A percentile compares a stretch with the other conserved stretches of the same genome.
Evolutionary conservation across 805 yeast species (phyloP).

Genomic region (Kodamaea kaohsiungensis): DNA sequence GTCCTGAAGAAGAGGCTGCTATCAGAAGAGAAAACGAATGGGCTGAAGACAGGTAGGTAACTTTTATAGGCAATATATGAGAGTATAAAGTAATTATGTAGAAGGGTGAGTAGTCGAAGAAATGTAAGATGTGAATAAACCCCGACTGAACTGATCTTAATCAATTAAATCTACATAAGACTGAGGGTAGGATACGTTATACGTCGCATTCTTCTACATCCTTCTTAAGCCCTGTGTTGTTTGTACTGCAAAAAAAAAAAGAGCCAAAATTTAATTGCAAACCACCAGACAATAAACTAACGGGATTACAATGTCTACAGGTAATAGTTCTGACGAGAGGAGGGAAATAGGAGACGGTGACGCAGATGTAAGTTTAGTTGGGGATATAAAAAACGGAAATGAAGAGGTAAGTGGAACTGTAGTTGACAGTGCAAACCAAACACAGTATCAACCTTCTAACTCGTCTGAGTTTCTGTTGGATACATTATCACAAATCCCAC

Average conservation of each 20-base stretch:
- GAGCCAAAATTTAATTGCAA: background rate
- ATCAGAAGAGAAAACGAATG: slow-evolving; percentile 86
- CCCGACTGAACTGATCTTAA: no score
- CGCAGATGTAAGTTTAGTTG: background rate
- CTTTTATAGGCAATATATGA: background rate
- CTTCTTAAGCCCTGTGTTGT: background rate
- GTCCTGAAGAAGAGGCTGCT: slow-evolving; percentile 87
- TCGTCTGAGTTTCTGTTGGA: slow-evolving; percentile 1
- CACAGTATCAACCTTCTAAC: background rate
- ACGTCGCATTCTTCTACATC: no score
- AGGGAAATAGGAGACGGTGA: background rate
- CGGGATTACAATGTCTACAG: background rate
- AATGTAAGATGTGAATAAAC: no score
- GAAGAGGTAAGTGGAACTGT: background rate
- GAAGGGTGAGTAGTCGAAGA: background rate
- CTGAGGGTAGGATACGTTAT: no score
- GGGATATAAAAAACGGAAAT: background rate
- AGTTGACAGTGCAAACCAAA: background rate
- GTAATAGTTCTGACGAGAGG: background rate
- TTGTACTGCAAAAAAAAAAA: background rate
- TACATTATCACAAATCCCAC: slow-evolving; percentile 16
- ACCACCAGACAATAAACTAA: background rate
- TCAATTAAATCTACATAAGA: no score
- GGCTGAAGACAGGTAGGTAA: slow-evolving; percentile 74
- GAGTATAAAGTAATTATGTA: background rate